Base-by-base conservation (phyloP, 352 stramenopile genomes). In the Globisporangium spinosum region DNA sequence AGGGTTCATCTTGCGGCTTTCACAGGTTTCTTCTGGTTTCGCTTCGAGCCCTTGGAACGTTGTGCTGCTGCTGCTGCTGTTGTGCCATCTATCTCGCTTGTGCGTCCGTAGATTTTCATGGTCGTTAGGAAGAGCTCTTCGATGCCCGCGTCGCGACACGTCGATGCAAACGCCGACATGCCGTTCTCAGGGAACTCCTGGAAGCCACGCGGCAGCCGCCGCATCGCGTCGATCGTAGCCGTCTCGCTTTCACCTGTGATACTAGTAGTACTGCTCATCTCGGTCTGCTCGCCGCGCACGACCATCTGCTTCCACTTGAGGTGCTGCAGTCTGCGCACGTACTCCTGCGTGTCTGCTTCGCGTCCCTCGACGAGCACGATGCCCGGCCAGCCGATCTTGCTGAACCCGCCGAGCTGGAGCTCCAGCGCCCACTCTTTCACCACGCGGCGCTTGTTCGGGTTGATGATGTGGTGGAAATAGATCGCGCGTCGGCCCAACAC, bases 391-490 rank as follows among this genome's bases (percentile, higher is more conserved):
- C 87, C 87, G 57, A 95, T 92, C 69, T 95, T 95, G 70, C 80
- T 89, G 29, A 87, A 89, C 8, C 83, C 87, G 9, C 82, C 72
- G 10, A 95, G 83, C 23, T 73, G 38, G 29, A 93, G 73, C 70
- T 95, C 87, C 1, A 75, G 47, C 5, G 87, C 87, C 83, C 79
- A 93, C 47, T 95, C 83, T 51, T 80, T 83, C 23, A 95, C 72
- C 2, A 90, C 83, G 47, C 77, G 81, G 2, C 82, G 80, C 69
- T 95, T 95, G 53, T 72, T 90, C 15, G 72, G 63, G 6, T 82
- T 83, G 67, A 93, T 93, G 67, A 93, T 93, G 70, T 94, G 86
- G 73, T 94, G 86, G 65, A 93, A 91, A 71, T 93, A 94, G 60
- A 94, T 94, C 38, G 83, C 82, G 9, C 86, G 78, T 13, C 86